Conservation (phyloP, 1,139 yeast genomes). For the Diutina rugosa region DNA sequence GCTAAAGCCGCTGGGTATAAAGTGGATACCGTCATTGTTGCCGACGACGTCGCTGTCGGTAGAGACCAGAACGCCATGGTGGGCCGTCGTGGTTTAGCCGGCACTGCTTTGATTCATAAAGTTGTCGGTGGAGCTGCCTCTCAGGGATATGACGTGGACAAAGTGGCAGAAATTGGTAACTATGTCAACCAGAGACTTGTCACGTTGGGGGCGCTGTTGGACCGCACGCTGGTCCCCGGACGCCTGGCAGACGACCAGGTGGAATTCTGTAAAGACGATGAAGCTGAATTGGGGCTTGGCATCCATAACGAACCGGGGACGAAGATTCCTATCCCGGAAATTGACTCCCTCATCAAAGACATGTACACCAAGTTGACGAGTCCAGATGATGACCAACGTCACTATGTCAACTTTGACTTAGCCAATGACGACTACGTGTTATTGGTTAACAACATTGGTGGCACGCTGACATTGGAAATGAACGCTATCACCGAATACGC, state of each 20-base stretch:
- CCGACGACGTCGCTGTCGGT: conserved; percentile 92
- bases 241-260: conserved; percentile 35
- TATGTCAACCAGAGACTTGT: conserved; percentile 53
- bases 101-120: conserved; percentile 79
- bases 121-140: conserved; percentile 68
- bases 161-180: conserved; percentile 46
- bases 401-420: conserved; percentile 48
- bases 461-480: conserved; percentile 68
- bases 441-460: conserved; percentile 72
- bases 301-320: conserved; percentile 93
- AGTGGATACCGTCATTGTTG: conserved; percentile 61
- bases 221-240: conserved; percentile 85
- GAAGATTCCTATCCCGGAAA: conserved; percentile 60
- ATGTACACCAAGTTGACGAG: conserved; percentile 42
- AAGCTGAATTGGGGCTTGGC: conserved; percentile 89
- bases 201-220: conserved; percentile 83
- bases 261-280: conserved; percentile 31
- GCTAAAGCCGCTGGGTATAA: conserved; percentile 66
- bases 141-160: conserved; percentile 24
- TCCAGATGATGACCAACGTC: conserved; percentile 48
- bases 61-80: conserved; percentile 77
- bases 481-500: conserved; percentile 48
- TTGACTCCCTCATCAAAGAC: conserved; percentile 41
- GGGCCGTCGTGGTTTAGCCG: conserved; percentile 89
- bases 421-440: conserved; percentile 46